phyloP scores from a whole-genome alignment of 306 rosid species.

The Alnus rubra region DNA sequence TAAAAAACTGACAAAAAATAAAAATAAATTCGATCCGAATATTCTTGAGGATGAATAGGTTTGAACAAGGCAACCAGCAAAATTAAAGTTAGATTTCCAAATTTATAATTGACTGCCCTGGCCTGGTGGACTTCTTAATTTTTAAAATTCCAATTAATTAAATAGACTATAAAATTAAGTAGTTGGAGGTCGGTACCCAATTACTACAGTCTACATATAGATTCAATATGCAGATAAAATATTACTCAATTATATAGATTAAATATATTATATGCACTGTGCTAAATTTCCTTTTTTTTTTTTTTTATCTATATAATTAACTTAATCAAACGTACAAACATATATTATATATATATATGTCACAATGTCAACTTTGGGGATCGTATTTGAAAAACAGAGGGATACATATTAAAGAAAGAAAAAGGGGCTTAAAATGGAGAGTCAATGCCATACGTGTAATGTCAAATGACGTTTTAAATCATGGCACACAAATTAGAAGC shows the following conservation, averaged over 20 bases:
- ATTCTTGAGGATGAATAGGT: background rate
- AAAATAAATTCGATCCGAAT: too few species aligned
- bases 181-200: background rate
- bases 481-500: background rate
- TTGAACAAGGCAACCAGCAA: background rate
- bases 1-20: background rate
- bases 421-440: background rate
- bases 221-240: background rate
- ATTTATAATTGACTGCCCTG: background rate
- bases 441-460: background rate
- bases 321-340: too few species aligned
- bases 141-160: background rate
- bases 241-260: background rate
- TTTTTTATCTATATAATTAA: too few species aligned
- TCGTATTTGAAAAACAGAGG: background rate
- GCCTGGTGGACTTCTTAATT: background rate
- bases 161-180: background rate
- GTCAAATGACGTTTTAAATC: background rate
- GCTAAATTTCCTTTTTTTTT: too few species aligned
- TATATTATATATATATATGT: background rate
- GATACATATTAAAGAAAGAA: background rate
- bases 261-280: too few species aligned
- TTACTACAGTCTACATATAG: background rate
- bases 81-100: background rate
- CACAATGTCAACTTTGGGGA: conserved; percentile 7